These are phyloP conservation scores for Exsudoporus frostii DNA, from an alignment of 768 basidiomycete species.

Conservation along the genomic window DNA sequence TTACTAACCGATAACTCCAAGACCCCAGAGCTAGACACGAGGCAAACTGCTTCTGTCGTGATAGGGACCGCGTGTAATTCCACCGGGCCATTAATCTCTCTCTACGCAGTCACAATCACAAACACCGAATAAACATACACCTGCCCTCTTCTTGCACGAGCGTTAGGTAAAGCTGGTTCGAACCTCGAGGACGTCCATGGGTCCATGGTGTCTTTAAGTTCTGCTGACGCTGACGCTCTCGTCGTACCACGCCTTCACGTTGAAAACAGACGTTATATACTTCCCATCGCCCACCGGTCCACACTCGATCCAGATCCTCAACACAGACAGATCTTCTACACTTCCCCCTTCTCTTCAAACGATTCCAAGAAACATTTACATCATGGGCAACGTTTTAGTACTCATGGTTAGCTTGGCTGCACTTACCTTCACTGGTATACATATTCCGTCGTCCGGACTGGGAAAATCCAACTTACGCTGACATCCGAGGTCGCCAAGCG, in stretches of 20 bases:
- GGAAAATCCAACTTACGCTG: slow-evolving; percentile 11
- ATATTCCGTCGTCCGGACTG: slow-evolving; percentile 2
- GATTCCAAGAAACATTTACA: background rate
- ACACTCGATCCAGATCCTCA: background rate
- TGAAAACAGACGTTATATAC: background rate
- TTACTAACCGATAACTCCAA: no score
- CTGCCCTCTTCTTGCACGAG: background rate
- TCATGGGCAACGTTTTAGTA: slow-evolving; percentile 4
- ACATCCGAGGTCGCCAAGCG: background rate
- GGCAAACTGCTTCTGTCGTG: background rate
- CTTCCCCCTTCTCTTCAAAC: background rate
- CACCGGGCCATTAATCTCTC: no score
- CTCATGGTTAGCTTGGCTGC: background rate
- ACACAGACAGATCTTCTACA: background rate
- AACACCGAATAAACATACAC: no score
- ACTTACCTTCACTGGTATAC: background rate
- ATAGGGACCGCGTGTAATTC: background rate
- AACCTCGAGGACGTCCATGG: background rate
- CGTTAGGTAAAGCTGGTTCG: no score
- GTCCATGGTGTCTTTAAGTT: background rate
- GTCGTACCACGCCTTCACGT: background rate
- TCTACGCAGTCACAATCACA: no score
- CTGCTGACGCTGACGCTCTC: background rate
- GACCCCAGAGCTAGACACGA: background rate
- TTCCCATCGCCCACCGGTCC: no score